Base-by-base conservation (phyloP, 2,329 filamentous ascomycete genomes). In the Daldinia sp. region DNA sequence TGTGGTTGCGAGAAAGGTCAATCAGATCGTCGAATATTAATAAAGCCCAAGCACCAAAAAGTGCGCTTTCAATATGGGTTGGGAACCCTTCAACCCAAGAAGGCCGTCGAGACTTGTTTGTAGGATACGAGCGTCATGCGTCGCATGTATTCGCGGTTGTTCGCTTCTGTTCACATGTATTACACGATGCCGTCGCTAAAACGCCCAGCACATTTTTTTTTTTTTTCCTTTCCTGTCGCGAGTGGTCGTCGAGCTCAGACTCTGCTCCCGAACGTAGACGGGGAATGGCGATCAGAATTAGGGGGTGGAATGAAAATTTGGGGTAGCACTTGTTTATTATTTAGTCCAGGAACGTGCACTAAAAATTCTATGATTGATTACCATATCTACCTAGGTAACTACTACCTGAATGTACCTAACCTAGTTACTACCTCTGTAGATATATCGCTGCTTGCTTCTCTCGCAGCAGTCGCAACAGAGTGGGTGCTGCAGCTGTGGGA, bases 311-410 rank as follows among this genome's bases (percentile, higher is more conserved):
- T 62, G 65, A 71, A 63, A 72, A 65, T 72, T 72, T 61, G 70
- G 70, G 68, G 68, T 72, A 72, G 62, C 46, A 60, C 63, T 65
- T 68, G 68, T 71, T 71, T 71, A 71, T 72, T 72, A 70, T 68
- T 67, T 60, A 57, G 67, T 53, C 60, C 65, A 72, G 68, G 68
- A 72, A 71, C 69, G 69, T 67, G 69, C 69, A 54, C 63, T 61
- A 57, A 58, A 62, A 67, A 66, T 35, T 54, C 46, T 46, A 56
- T 35, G 54, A 58, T 62, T 63, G 66, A 63, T 56, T 41, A 56
- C 18, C 13, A 9, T 41, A 20, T 41, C 23, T 39, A 37, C 12
- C 35, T 53, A 10, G 30, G 30, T 33, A 33, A 33, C 30, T 33
- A 33, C 30, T 33, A 33, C 30, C 6, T 5, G 28, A 5, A 6